Evolutionary conservation across 352 stramenopile species (phyloP).

Genomic region (Phytophthora hibernalis): DNA sequence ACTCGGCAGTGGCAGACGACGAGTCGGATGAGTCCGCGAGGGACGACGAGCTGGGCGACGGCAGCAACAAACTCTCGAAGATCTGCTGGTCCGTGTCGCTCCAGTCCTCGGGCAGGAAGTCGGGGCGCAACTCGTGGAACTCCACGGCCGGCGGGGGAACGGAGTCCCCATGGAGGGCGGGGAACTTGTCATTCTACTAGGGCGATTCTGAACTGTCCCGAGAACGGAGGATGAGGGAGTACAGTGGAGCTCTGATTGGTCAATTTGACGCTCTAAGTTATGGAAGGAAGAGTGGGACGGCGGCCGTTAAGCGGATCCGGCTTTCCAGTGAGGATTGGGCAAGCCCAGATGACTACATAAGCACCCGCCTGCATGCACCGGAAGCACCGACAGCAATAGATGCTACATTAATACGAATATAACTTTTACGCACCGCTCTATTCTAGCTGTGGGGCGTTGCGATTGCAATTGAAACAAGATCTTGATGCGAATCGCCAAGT

Average conservation of each 20-base stretch:
- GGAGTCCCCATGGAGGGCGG: conserved; percentile 31
- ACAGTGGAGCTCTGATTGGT: conserved; percentile 14
- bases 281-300: conserved; percentile 37
- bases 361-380: conserved; percentile 16
- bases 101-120: conserved; percentile 48
- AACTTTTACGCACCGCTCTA: too few species aligned
- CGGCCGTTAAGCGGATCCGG: conserved; percentile 19
- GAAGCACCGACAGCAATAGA: neutral
- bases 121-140: conserved; percentile 13
- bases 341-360: conserved; percentile 28
- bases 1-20: conserved; percentile 11
- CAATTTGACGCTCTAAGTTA: too few species aligned
- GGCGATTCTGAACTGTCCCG: conserved; percentile 4
- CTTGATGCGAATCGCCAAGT: neutral
- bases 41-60: conserved; percentile 29
- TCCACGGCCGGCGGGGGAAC: conserved; percentile 32
- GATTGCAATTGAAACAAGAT: neutral
- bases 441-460: neutral
- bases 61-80: conserved; percentile 53
- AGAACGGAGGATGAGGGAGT: conserved; percentile 11
- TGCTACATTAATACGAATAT: too few species aligned
- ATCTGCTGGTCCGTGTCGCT: conserved; percentile 55
- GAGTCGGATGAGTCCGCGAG: conserved; percentile 27
- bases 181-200: neutral
- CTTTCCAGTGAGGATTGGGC: conserved; percentile 22